Conservation (phyloP, 2,329 filamentous ascomycete genomes). For the Colletotrichum eleusines region DNA sequence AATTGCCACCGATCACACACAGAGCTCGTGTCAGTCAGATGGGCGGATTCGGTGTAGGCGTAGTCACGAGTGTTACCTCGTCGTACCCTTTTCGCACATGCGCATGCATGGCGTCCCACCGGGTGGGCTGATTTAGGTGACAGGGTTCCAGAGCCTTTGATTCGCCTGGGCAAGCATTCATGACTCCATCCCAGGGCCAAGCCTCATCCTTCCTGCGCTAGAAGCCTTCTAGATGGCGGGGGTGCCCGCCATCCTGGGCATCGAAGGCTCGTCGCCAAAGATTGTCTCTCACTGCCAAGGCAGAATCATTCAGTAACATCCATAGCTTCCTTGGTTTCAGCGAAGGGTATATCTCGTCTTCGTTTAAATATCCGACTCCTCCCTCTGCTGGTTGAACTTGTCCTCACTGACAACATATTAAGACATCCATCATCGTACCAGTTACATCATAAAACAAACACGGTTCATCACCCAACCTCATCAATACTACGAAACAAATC, state of each 20-base stretch:
- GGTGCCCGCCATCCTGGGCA: background rate
- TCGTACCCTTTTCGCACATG: background rate
- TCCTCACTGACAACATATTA: background rate
- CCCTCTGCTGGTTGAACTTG: background rate
- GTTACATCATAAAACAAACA: background rate
- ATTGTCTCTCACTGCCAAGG: slow-evolving; percentile 8
- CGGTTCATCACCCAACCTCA: accelerated
- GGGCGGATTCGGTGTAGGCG: background rate
- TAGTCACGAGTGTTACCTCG: no score
- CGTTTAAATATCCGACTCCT: background rate
- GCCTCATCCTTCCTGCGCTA: slow-evolving; percentile 24
- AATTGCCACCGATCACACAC: background rate
- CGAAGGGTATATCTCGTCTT: accelerated
- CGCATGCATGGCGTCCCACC: background rate
- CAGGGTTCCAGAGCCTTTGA: background rate
- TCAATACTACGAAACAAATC: background rate
- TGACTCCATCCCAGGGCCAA: background rate
- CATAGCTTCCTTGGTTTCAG: background rate
- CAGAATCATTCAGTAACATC: background rate
- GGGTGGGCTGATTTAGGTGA: slow-evolving; percentile 8
- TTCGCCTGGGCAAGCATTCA: background rate
- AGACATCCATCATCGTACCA: no score
- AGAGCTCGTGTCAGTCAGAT: background rate
- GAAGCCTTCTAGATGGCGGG: slow-evolving; percentile 34
- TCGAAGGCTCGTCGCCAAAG: background rate